Base-by-base conservation (phyloP, 192 early-diverging fungal species). In the Podila epicladia region DNA sequence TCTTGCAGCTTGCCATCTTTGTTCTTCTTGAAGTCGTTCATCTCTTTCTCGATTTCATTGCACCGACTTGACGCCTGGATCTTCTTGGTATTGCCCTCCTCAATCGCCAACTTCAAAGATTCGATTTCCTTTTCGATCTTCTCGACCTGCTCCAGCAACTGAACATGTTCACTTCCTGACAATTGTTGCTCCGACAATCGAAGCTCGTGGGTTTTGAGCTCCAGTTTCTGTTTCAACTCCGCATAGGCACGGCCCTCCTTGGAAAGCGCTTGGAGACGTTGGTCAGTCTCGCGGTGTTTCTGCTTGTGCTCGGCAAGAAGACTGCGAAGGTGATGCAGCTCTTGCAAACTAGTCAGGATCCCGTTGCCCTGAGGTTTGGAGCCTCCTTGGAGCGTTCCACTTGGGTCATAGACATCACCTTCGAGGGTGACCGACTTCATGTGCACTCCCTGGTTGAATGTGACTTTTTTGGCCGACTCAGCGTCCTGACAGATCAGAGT, bases 371-470 rank as follows among this genome's bases (percentile, higher is more conserved):
- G 85, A 4, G 95, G 89, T 71, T 89, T 91, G 8, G 96, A 93
- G 3, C 98, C 98, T 65, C 98, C 98, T 17, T 96, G 93, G 68
- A 99, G 89, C 5, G 93, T 94, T 33, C 98, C 98, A 19, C 91
- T 90, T 12, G 98, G 97, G 73, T 99, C 97, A 82, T 99, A 99
- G 4, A 96, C 88, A 82, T 99, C 98, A 50, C 98, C 98, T 37
- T 98, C 97, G 0, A 94, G 77, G 5, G 98, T 99, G n/a, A 99
- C 95, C n/a, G 94, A 96, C 67, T 95, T 93, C 55, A 91, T 80
- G 19, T 90, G 87, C 41, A 99, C 92, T 53, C 86, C 86, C 64
- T 93, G 89, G 87, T 97, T 87, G 82, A 97, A 99, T 1, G 98
- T 94, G 33, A 99, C 92, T 37, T 85, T 75, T 80, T 96, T 96